Evolutionary conservation across 352 stramenopile genomes (phyloP).

Genomic region (Phytophthora sansomeana): DNA sequence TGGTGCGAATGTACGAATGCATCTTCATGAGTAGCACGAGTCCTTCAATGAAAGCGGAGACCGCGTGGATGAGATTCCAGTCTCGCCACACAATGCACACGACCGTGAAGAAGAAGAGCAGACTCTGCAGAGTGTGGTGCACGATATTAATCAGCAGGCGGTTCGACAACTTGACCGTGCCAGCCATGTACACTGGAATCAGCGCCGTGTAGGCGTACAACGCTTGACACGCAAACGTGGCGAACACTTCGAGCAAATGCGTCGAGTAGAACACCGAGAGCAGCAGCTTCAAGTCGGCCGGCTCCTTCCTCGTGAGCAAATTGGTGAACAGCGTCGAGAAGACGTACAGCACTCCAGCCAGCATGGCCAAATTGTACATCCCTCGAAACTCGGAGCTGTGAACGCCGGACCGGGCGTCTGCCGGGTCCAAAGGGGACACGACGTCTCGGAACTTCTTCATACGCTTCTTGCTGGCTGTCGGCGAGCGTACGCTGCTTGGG

Average conservation of each 20-base stretch:
- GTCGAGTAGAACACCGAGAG: slow-evolving; percentile 78
- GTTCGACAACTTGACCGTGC: slow-evolving; percentile 42
- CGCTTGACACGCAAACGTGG: slow-evolving; percentile 68
- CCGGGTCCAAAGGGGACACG: slow-evolving; percentile 73
- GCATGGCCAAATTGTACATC: slow-evolving; percentile 81
- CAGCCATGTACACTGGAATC: slow-evolving; percentile 74
- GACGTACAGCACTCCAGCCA: slow-evolving; percentile 69
- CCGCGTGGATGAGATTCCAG: slow-evolving; percentile 77
- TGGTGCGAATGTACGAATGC: slow-evolving; percentile 84
- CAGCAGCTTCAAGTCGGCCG: slow-evolving; percentile 64
- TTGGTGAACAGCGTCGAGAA: slow-evolving; percentile 69
- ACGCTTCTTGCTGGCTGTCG: slow-evolving; percentile 32
- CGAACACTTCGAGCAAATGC: slow-evolving; percentile 75
- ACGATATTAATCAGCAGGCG: slow-evolving; percentile 70
- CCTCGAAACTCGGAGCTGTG: slow-evolving; percentile 81
- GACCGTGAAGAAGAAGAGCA: slow-evolving; percentile 76
- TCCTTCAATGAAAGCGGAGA: slow-evolving; percentile 81
- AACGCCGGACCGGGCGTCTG: slow-evolving; percentile 70
- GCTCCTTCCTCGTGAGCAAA: slow-evolving; percentile 51
- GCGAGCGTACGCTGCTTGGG: slow-evolving; percentile 21
- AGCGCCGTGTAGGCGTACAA: slow-evolving; percentile 81
- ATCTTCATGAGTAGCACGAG: slow-evolving; percentile 86
- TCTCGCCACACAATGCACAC: slow-evolving; percentile 75
- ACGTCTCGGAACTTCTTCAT: slow-evolving; percentile 71
- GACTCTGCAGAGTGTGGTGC: slow-evolving; percentile 75